Base-by-base conservation (phyloP, 805 yeast genomes). In the Tetrapisispora nanseiensis region DNA sequence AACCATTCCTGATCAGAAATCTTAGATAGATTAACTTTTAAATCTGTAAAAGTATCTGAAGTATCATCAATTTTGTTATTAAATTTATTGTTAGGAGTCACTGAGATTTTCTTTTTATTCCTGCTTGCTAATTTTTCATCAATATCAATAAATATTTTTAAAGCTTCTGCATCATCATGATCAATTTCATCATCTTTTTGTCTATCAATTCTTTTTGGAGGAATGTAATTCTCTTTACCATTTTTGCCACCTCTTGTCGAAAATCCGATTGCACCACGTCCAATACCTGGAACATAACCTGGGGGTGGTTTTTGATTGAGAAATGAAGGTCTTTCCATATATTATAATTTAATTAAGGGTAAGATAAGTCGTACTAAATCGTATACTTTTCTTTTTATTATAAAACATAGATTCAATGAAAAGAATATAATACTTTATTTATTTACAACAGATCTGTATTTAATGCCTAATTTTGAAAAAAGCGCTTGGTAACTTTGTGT, bases 211-310 rank as follows among this genome's bases (percentile, higher is more conserved):
- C 65, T 41, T 46, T 52, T 43, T 43, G 67, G 56, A 41, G 42
- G 36, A 4, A 26, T 11, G n/a, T 15, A 16, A 16, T 24, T 24
- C 32, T 44, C 61, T 45, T 29, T 33, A 23, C 36, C 38, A 3
- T 29, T 44, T 51, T 57, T 46, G 47, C 82, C 94, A 1, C 92
- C 86, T 45, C 86, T 74, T 0, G 95, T 86, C 0, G 89, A 78
- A 61, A 92, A 89, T 5, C 97, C 97, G 1, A 85, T 75, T 1
- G 97, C 97, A 22, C 98, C 98, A 56, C 98, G 70, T 0, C 97
- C 97, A 7, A 87, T 63, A 21, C 98, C 98, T 3, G 97, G 82
- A 32, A 87, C 74, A 57, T 90, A 90, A 6, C 94, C 95, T 2
- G 82, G 75, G 0, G 98, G 98, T 1, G 97, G 82, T 46, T 78